Evolutionary conservation across 75 land plant genomes (phyloP), one percentile per base, ranked within the genome.

Genomic region (Picea sitchensis): DNA sequence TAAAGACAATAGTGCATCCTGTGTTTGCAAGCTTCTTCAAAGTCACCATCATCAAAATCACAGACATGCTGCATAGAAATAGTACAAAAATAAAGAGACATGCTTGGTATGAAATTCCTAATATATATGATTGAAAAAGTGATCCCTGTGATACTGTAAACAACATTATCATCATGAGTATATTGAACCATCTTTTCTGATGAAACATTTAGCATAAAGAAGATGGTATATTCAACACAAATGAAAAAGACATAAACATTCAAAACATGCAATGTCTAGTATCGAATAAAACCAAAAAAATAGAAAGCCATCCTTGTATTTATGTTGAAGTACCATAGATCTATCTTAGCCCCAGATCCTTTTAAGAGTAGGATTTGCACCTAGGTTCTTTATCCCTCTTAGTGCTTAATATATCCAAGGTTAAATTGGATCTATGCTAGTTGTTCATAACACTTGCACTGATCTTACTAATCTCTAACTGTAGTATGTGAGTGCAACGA

Each of bases 11-110:
- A 47, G 92, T 90, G 83, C 96, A 94, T 0, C 94, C 94, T 0
- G 86, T 85, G 81, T 89, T 86, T 77, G 96, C 90, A 75, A 94
- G 89, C 74, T 90, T 94, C 91, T 90, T 94, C 84, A 94, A 61
- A 30, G 91, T 87, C n/a, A 90, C 91, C 90, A 94, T 92, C 89
- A 94, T 82, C 13, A 88, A 77, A 56, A 90, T 86, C 12, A 92
- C 91, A 77, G 96, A 90, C 21, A 94, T 92, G 82, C 96, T 93
- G 84, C 38, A 80, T 18, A 58, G 58, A 78, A 17, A 8, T 68
- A 82, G 30, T 38, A 59, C 36, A 20, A 31, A 77, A 72, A 21
- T 54, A 23, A 41, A 23, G 77, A n/a, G 14, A 54, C 1, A n/a
- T 47, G n/a, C 69, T 67, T 5, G 15, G 18, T 4, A 67, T 67